Percentiles rank a stretch among this genome's conserved stretches.
phyloP scores from a whole-genome alignment of 2,329 filamentous ascomycete species.

The Exutisphaerella laricina region DNA sequence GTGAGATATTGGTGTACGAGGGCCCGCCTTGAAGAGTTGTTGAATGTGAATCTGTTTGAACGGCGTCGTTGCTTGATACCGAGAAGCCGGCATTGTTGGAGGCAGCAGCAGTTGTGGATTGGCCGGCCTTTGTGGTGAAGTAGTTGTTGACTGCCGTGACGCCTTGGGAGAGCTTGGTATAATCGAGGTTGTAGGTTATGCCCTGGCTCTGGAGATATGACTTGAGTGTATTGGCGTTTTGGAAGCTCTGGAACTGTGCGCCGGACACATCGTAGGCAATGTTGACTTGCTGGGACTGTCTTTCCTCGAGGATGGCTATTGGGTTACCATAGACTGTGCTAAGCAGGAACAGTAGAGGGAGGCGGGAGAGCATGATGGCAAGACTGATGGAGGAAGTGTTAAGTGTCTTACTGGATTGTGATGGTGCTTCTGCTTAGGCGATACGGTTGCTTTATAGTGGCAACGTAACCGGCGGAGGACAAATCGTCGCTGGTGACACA shows the following conservation, averaged over 20 bases:
- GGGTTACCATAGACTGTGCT: slow-evolving; percentile 6
- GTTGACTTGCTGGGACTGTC: slow-evolving; percentile 10
- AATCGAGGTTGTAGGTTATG: slow-evolving; percentile 12
- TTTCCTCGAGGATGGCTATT: slow-evolving; percentile 3
- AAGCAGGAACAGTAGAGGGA: slow-evolving; percentile 1
- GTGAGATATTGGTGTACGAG: slow-evolving; percentile 13
- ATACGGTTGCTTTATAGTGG: no score
- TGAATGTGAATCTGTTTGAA: slow-evolving; percentile 9
- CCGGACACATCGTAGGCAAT: slow-evolving; percentile 10
- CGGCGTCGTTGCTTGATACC: slow-evolving; percentile 2
- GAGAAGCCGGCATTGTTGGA: slow-evolving; percentile 8
- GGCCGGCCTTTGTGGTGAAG: slow-evolving; percentile 9
- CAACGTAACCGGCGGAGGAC: no score
- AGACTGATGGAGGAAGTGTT: background rate
- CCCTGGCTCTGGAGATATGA: slow-evolving; percentile 9
- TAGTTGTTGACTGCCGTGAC: slow-evolving; percentile 7
- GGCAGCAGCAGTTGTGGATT: background rate
- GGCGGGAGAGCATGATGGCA: background rate
- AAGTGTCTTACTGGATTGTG: background rate
- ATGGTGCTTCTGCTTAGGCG: no score
- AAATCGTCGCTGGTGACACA: no score
- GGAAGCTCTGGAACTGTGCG: slow-evolving; percentile 10
- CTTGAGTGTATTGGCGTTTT: slow-evolving; percentile 9
- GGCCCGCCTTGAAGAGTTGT: slow-evolving; percentile 9
- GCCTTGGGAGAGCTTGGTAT: slow-evolving; percentile 10